phyloP scores from a whole-genome alignment of 2,329 filamentous ascomycete genomes.

The Orbilia javanica region DNA sequence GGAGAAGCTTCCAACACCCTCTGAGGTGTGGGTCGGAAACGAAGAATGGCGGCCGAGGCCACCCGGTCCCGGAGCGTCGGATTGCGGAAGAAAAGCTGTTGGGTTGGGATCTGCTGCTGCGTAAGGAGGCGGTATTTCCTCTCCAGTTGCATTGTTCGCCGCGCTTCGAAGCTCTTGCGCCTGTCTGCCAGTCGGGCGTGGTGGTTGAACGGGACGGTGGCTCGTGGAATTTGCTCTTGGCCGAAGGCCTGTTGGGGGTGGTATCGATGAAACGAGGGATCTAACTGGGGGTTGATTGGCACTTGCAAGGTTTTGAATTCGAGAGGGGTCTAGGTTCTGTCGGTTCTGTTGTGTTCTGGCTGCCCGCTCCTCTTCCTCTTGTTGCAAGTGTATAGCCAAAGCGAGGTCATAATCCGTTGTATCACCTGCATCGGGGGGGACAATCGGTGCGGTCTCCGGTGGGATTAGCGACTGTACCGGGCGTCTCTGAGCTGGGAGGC shows the following conservation, averaged over 20 bases:
- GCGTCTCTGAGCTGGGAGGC: slow-evolving; percentile 18
- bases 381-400: slow-evolving; percentile 89
- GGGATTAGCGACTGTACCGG: slow-evolving; percentile 53
- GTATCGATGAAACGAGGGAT: slow-evolving; percentile 38
- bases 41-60: slow-evolving; percentile 43
- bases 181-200: slow-evolving; percentile 47
- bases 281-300: slow-evolving; percentile 43
- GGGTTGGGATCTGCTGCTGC: slow-evolving; percentile 50
- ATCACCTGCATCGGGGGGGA: slow-evolving; percentile 59
- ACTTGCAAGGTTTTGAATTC: slow-evolving; percentile 42
- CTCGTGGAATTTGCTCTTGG: slow-evolving; percentile 35
- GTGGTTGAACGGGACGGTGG: slow-evolving; percentile 41
- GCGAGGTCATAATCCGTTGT: slow-evolving; percentile 78
- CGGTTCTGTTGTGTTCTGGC: slow-evolving; percentile 66
- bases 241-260: slow-evolving; percentile 21
- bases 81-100: slow-evolving; percentile 24
- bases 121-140: slow-evolving; percentile 51
- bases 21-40: slow-evolving; percentile 28
- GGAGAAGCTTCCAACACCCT: slow-evolving; percentile 34
- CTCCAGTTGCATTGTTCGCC: slow-evolving; percentile 21
- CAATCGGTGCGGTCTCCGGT: slow-evolving; percentile 88
- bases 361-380: slow-evolving; percentile 84
- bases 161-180: slow-evolving; percentile 46
- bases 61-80: slow-evolving; percentile 35
- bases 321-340: slow-evolving; percentile 38